Evolutionary conservation across 441 rosid genomes (phyloP).

Genomic region (Heliophila coronopifolia): DNA sequence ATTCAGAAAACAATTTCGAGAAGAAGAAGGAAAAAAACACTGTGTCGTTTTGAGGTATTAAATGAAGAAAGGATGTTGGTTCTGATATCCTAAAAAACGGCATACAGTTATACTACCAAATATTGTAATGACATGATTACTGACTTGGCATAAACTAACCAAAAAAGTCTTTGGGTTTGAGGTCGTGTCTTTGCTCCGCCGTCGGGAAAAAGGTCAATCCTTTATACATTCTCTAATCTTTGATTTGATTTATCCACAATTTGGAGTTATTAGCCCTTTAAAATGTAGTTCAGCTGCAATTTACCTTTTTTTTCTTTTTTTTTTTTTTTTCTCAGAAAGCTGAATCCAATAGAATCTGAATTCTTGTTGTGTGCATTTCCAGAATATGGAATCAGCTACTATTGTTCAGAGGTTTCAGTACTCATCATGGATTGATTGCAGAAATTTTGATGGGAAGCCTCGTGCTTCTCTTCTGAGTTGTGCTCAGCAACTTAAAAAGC

Average conservation of each 20-base stretch:
- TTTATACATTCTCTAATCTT: conserved; percentile 17
- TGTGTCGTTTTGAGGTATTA: neutral
- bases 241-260: conserved; percentile 1
- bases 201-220: conserved; percentile 19
- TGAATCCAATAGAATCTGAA: neutral
- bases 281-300: no score
- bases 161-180: no score
- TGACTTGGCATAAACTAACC: neutral
- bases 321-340: neutral
- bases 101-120: neutral
- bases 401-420: conserved; percentile 39
- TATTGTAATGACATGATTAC: neutral
- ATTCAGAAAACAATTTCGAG: neutral
- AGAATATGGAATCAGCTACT: conserved; percentile 47
- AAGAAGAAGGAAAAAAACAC: no score
- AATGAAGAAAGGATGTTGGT: conserved; percentile 8
- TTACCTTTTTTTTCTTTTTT: neutral
- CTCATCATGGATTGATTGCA: conserved; percentile 39
- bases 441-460: conserved; percentile 26
- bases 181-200: conserved; percentile 27
- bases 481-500: conserved; percentile 32
- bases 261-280: neutral
- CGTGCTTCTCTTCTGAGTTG: conserved; percentile 31
- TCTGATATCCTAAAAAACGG: conserved; percentile 5
- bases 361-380: neutral